Evolutionary conservation across 495 filamentous ascomycete genomes (phyloP).

Genomic region (Trichodelitschia bisporula): DNA sequence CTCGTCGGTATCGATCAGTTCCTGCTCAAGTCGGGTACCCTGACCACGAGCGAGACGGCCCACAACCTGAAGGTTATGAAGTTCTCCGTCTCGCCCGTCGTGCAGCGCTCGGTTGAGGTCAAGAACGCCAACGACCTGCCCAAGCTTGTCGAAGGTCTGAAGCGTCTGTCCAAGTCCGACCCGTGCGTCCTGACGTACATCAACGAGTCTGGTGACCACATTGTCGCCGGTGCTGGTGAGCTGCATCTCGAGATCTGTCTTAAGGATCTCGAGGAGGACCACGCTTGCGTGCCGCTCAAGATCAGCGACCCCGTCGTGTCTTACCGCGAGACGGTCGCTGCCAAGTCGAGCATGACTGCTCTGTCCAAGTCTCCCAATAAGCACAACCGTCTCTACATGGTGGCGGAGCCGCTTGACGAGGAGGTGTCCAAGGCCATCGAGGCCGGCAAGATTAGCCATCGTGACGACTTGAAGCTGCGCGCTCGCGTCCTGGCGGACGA

Average conservation of each 20-base stretch:
- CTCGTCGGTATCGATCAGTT: constrained; percentile 99
- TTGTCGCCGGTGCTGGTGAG: constrained; percentile 98
- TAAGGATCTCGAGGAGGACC: constrained; percentile 99
- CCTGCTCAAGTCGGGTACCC: constrained; percentile 98
- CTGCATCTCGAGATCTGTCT: constrained; percentile 98
- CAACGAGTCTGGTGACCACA: constrained; percentile 83
- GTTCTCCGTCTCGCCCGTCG: constrained; percentile 99
- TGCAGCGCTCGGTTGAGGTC: constrained; percentile 95
- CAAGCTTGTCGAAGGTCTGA: constrained; percentile 99
- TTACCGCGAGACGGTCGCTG: constrained; percentile 88
- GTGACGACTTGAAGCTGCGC: constrained; percentile 98
- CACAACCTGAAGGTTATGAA: constrained; percentile 99
- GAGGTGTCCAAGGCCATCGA: constrained; percentile 83
- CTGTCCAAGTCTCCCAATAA: constrained; percentile 99
- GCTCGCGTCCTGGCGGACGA: constrained; percentile 93
- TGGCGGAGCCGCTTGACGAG: constrained; percentile 69
- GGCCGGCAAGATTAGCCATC: constrained; percentile 68
- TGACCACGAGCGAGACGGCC: constrained; percentile 88
- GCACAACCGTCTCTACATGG: constrained; percentile 98
- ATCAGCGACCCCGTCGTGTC: constrained; percentile 92
- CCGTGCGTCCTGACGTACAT: constrained; percentile 87
- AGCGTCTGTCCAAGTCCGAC: constrained; percentile 99
- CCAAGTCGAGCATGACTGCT: constrained; percentile 70
- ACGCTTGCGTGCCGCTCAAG: constrained; percentile 90
- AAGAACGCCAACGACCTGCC: constrained; percentile 99